These are phyloP conservation scores for Handroanthus guayacan DNA, from an alignment of 257 asterid genomes.

Conservation along the genomic window DNA sequence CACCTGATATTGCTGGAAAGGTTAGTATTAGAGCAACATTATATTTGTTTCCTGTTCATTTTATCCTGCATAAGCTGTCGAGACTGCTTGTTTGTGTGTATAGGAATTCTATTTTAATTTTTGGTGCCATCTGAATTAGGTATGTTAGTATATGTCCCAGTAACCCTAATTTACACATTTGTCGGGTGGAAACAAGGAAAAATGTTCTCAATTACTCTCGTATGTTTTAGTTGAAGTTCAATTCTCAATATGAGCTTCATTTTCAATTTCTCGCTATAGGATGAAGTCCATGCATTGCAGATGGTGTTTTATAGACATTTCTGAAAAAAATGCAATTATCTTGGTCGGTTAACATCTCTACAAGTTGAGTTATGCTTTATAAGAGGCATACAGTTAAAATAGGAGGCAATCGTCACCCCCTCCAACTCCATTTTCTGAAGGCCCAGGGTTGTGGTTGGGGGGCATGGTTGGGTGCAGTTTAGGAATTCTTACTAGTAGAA, in stretches of 20 bases:
- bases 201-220: constrained; percentile 10
- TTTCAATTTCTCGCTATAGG: background rate
- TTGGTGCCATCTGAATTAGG: constrained; percentile 20
- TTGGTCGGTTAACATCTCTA: background rate
- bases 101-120: background rate
- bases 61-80: constrained; percentile 10
- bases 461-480: background rate
- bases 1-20: constrained; percentile 99
- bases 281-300: background rate
- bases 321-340: background rate
- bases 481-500: background rate
- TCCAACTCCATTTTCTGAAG: too few relatives aligned
- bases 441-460: too few relatives aligned
- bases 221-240: constrained; percentile 1
- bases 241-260: background rate
- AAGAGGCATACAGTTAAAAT: background rate
- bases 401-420: too few relatives aligned
- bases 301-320: background rate
- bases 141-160: background rate
- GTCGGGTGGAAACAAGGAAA: background rate
- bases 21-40: constrained; percentile 46
- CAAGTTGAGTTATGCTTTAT: background rate
- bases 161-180: background rate
- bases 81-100: background rate
- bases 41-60: constrained; percentile 1